phyloP scores from a whole-genome alignment of 345 rosid species.

The Aethionema arabicum region DNA sequence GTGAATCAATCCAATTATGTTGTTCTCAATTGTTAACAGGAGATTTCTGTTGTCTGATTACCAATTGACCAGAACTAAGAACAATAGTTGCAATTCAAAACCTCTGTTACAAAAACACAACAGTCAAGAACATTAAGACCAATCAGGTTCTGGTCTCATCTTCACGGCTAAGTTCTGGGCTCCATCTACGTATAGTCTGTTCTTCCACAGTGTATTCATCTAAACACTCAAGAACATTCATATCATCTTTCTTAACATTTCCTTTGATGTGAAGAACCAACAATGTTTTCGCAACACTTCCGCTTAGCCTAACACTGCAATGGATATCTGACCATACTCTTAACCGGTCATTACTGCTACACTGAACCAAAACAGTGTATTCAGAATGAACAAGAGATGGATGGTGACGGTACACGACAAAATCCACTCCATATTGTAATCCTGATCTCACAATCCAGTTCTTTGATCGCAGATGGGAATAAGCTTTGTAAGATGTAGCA shows the following conservation, averaged over 20 bases:
- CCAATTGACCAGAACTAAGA: background rate
- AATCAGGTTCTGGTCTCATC: slow-evolving; percentile 29
- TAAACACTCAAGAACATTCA: slow-evolving; percentile 38
- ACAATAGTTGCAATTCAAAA: background rate
- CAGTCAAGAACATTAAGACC: too few species aligned
- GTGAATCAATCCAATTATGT: background rate
- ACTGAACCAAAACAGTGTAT: background rate
- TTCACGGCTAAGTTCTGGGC: slow-evolving; percentile 55
- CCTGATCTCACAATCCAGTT: slow-evolving; percentile 71
- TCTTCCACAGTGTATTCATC: slow-evolving; percentile 50
- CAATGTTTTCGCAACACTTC: slow-evolving; percentile 61
- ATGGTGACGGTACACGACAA: slow-evolving; percentile 46
- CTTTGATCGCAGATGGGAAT: slow-evolving; percentile 56
- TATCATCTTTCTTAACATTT: slow-evolving; percentile 32
- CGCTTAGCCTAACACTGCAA: slow-evolving; percentile 51
- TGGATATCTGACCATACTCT: slow-evolving; percentile 14
- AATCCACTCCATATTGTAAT: slow-evolving; percentile 67
- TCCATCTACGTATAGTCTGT: slow-evolving; percentile 59
- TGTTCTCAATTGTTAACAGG: background rate
- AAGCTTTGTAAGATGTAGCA: slow-evolving; percentile 56
- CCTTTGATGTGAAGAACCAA: slow-evolving; percentile 45
- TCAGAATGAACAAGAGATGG: slow-evolving; percentile 26
- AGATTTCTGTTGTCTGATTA: background rate
- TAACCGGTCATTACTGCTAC: background rate
- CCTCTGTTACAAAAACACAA: too few species aligned